Conservation (phyloP, 1,284 basidiomycete genomes). For the Austroboletus rostrupii region DNA sequence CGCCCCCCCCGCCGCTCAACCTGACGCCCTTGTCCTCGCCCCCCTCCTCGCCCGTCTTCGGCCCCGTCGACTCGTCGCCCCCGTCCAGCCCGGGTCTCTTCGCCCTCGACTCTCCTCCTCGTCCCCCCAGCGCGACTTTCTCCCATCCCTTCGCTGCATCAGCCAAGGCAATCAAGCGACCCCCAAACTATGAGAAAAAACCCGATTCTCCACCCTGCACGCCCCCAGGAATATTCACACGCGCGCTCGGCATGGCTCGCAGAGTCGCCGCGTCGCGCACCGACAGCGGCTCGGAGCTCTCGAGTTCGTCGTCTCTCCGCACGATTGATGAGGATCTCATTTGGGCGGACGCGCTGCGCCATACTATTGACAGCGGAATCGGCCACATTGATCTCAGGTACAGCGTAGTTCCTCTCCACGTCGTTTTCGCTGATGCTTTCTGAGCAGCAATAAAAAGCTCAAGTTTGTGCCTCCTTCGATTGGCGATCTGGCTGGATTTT, state of each 20-base stretch:
- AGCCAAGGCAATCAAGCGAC: conserved; percentile 24
- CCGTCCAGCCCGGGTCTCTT: conserved; percentile 22
- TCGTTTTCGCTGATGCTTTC: conserved; percentile 11
- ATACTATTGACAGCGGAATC: conserved; percentile 28
- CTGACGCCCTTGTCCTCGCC: conserved; percentile 13
- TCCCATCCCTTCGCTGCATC: conserved; percentile 32
- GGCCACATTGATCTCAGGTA: conserved; percentile 34
- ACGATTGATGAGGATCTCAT: conserved; percentile 26
- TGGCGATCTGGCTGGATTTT: conserved; percentile 23
- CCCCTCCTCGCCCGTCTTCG: conserved; percentile 28
- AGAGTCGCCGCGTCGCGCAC: conserved; percentile 19
- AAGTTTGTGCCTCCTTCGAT: conserved; percentile 26
- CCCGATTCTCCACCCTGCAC: conserved; percentile 18
- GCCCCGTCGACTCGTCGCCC: conserved; percentile 29
- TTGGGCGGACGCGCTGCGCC: conserved; percentile 28
- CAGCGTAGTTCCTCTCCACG: background rate
- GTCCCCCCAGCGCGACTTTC: conserved; percentile 7
- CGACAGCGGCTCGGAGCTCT: conserved; percentile 1
- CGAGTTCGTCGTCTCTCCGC: conserved; percentile 16
- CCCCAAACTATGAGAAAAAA: conserved; percentile 30
- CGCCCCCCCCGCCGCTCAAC: conserved; percentile 13
- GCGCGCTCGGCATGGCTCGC: background rate
- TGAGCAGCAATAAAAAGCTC: conserved; percentile 21
- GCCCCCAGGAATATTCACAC: conserved; percentile 18
- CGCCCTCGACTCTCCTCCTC: conserved; percentile 23